A percentile compares a stretch with the other conserved stretches of the same genome.
Conservation (phyloP, 768 basidiomycete genomes). For the Hemileccinum impolitum region DNA sequence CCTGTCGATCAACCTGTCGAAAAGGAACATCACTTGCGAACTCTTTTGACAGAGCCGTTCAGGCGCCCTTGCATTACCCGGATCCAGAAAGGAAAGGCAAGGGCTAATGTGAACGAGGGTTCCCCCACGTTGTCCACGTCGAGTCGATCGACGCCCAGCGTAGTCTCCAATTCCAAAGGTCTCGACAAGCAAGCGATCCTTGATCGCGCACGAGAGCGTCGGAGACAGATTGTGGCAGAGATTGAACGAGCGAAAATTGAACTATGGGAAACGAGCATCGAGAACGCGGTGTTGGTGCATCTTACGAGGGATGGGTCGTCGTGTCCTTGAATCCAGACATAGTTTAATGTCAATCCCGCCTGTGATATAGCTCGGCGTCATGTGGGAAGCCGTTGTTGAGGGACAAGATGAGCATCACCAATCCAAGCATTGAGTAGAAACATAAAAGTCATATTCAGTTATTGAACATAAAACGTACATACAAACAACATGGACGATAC, state of each 20-base stretch:
- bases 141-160: constrained; percentile 1
- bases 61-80: neutral
- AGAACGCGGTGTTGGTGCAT: constrained; percentile 59
- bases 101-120: neutral
- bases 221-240: constrained; percentile 49
- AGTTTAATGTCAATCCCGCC: neutral
- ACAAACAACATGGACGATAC: constrained; percentile 3
- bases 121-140: neutral
- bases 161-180: constrained; percentile 1
- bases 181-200: constrained; percentile 44
- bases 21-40: neutral
- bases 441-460: constrained; percentile 8
- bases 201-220: constrained; percentile 50
- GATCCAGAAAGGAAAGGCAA: constrained; percentile 19
- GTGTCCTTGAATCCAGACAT: neutral
- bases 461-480: constrained; percentile 24
- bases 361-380: no score
- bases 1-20: neutral
- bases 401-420: no score
- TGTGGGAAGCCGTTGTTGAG: no score
- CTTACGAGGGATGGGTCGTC: constrained; percentile 34
- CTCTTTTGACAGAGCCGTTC: neutral
- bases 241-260: constrained; percentile 60
- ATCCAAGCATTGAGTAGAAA: neutral
- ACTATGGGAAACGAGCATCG: constrained; percentile 71